Evolutionary conservation across 495 filamentous ascomycete species (phyloP), one percentile per base, ranked within the genome.

Genomic region (Rostrohypoxylon terebratum): DNA sequence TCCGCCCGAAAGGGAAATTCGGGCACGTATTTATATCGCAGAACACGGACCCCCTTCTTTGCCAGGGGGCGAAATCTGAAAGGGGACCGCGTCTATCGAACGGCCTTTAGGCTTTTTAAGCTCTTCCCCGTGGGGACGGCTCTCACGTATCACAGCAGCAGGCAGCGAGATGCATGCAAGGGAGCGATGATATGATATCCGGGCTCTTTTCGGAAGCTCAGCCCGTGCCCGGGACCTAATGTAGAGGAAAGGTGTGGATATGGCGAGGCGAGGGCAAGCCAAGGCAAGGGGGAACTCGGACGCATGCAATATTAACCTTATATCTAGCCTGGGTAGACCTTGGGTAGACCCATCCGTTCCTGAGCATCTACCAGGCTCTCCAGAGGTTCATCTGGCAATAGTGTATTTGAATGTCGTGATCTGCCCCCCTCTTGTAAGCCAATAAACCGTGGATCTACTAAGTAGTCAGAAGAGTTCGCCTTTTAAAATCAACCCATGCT

Each of bases 71-170:
- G n/a, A 48, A 14, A 13, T 18, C n/a, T 48, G n/a, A 38, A 25
- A 28, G 18, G 16, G 8, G 33, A 55, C 42, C 42, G 42, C 42
- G 63, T 51, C 55, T 65, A 23, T 58, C 58, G 28, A 28, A 28
- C 28, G 20, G 45, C 16, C 28, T 63, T 72, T 72, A 66, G 57
- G 38, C 69, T 62, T 66, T 58, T 66, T 58, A 42, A 57, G 40
- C 55, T 57, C 44, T 66, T 59, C 68, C 68, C 62, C 62, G 47
- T 54, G 57, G 68, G 68, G 62, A 66, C 21, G 45, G 48, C 23
- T 57, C 57, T 57, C 14, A 62, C 47, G 62, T 61, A 47, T 34
- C 55, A 55, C 47, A 11, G 31, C 47, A 47, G 45, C 8, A 51
- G 20, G 9, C 36, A 31, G 21, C 48, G 4, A 33, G 21, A 59